Percentiles rank a stretch among this genome's conserved stretches.
Conservation (phyloP, 106 monocot genomes). For the Allium cepa region DNA sequence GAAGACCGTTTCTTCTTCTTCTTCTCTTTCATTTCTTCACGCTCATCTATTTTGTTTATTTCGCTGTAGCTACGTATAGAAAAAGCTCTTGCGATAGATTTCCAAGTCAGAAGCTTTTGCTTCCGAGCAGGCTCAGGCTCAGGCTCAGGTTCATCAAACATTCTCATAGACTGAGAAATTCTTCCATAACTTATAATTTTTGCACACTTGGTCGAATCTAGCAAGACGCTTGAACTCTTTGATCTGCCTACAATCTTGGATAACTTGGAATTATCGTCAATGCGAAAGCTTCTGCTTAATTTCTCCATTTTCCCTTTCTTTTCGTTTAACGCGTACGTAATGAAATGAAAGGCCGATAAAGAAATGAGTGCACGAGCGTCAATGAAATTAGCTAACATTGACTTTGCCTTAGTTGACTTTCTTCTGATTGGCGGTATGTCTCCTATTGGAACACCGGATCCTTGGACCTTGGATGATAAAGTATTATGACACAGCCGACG, state of each 20-base stretch:
- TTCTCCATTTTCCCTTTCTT: background rate
- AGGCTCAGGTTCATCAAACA: background rate
- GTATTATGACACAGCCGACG: too few species aligned
- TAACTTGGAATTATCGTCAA: constrained; percentile 1
- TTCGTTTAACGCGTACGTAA: too few species aligned
- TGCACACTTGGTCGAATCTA: background rate
- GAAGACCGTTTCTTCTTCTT: constrained; percentile 22
- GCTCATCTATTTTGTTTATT: background rate
- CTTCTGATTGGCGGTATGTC: too few species aligned
- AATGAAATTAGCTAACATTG: too few species aligned
- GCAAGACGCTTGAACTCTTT: constrained; percentile 9
- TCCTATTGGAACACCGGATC: too few species aligned
- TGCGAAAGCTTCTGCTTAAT: constrained; percentile 2
- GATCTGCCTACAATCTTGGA: background rate
- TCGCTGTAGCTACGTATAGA: background rate
- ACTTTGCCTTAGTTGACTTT: too few species aligned
- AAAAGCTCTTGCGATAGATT: background rate
- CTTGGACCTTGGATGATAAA: too few species aligned
- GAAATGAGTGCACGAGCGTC: too few species aligned
- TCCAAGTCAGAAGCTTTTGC: background rate
- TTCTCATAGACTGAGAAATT: constrained; percentile 17
- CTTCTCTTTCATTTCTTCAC: background rate
- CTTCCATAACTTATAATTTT: constrained; percentile 1
- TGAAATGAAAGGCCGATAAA: too few species aligned
- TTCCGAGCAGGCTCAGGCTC: too few species aligned